A percentile compares a stretch with the other conserved stretches of the same genome.
These are phyloP conservation scores for Aspergillus brasiliensis DNA, from an alignment of 2,329 filamentous ascomycete species.

Conservation along the genomic window DNA sequence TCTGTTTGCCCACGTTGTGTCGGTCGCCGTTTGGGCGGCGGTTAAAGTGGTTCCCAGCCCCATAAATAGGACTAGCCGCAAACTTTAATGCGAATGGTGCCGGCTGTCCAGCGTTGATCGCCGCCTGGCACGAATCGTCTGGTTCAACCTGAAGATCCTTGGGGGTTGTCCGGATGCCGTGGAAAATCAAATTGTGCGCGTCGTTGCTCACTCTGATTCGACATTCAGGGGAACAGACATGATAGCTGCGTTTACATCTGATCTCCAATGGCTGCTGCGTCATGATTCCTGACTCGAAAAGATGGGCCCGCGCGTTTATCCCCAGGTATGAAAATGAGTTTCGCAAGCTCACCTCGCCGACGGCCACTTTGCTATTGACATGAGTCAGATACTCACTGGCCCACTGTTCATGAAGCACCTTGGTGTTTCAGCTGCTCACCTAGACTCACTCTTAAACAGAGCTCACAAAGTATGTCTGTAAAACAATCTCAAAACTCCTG, in stretches of 20 bases:
- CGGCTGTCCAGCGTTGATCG: neutral
- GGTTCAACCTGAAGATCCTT: neutral
- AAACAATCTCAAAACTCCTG: neutral
- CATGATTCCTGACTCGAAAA: neutral
- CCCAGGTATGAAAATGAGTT: neutral
- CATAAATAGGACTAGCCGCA: neutral
- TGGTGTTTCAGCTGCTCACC: neutral
- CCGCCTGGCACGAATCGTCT: neutral
- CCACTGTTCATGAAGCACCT: neutral
- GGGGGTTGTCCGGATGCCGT: neutral
- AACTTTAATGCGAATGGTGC: neutral
- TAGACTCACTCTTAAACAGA: neutral
- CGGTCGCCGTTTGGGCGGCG: neutral
- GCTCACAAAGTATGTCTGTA: neutral
- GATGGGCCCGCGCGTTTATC: neutral
- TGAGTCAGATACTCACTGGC: neutral
- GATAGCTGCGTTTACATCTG: neutral
- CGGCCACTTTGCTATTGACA: neutral
- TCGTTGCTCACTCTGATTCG: neutral
- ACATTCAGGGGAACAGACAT: neutral
- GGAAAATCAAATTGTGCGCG: neutral
- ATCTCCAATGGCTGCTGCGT: neutral
- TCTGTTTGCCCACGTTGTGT: neutral
- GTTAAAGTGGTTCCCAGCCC: neutral
- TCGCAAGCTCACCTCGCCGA: neutral